Percentiles rank a stretch among this genome's conserved stretches.
Conservation (phyloP, 2,329 filamentous ascomycete species). For the Colletotrichum tropicale region DNA sequence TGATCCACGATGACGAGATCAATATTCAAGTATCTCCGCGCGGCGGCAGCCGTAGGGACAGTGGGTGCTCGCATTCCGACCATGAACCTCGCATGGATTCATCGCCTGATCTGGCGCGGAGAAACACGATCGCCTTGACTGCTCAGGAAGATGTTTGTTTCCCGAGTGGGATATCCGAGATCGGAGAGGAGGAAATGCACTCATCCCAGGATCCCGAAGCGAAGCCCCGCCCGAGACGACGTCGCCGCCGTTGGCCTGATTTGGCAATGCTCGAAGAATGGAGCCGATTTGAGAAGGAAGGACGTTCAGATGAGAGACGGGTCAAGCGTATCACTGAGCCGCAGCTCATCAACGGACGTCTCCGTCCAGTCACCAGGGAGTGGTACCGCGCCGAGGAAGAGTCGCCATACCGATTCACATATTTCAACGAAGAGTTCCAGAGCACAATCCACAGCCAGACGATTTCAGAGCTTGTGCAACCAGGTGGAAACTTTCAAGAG, state of each 20-base stretch:
- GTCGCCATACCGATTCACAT: constrained; percentile 92
- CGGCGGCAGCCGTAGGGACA: constrained; percentile 26
- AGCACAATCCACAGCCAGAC: constrained; percentile 96
- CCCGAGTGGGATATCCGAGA: constrained; percentile 78
- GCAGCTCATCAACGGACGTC: constrained; percentile 85
- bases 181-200: constrained; percentile 76
- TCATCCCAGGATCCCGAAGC: constrained; percentile 43
- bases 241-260: constrained; percentile 84
- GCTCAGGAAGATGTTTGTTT: constrained; percentile 93
- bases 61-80: constrained; percentile 35
- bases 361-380: constrained; percentile 77
- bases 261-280: constrained; percentile 84
- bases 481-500: constrained; percentile 82
- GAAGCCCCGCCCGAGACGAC: constrained; percentile 37
- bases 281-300: constrained; percentile 89
- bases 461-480: constrained; percentile 89
- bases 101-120: constrained; percentile 34
- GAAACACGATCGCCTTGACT: constrained; percentile 65
- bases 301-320: constrained; percentile 79
- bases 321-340: constrained; percentile 94
- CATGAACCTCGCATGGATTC: constrained; percentile 19
- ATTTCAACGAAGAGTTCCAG: constrained; percentile 97
- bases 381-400: constrained; percentile 93
- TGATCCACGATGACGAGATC: constrained; percentile 69
- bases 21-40: constrained; percentile 36